These are phyloP conservation scores for Blastobotrys arbuscula DNA, from an alignment of 1,139 yeast species.

Conservation along the genomic window DNA sequence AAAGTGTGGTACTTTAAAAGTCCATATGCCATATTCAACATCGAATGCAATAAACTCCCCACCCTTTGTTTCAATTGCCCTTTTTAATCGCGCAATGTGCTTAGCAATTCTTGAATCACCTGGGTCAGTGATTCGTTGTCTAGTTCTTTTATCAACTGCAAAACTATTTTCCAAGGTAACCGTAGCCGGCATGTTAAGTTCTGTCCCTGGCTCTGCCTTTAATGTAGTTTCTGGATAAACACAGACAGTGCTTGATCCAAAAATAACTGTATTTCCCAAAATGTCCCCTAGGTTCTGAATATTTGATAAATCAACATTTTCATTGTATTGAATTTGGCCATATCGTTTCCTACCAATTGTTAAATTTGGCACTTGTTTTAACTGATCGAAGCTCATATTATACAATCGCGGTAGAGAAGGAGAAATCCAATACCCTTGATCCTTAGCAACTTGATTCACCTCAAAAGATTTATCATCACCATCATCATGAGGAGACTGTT, in stretches of 20 bases:
- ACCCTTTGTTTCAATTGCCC: constrained; percentile 50
- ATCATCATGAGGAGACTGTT: background rate
- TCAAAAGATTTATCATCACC: constrained; percentile 2
- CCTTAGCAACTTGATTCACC: constrained; percentile 23
- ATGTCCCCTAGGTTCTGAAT: constrained; percentile 41
- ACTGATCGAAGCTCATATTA: constrained; percentile 44
- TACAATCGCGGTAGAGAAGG: constrained; percentile 59
- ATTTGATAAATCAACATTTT: constrained; percentile 66
- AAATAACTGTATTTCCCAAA: constrained; percentile 55
- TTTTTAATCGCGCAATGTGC: constrained; percentile 41
- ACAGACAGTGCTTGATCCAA: constrained; percentile 52
- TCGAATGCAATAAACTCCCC: constrained; percentile 78
- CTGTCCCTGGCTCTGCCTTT: constrained; percentile 66
- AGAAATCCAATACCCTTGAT: constrained; percentile 68
- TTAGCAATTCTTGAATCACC: constrained; percentile 40
- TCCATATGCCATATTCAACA: constrained; percentile 71
- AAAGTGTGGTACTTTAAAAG: constrained; percentile 82
- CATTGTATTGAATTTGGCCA: constrained; percentile 69
- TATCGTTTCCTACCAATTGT: constrained; percentile 68
- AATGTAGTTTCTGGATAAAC: constrained; percentile 52
- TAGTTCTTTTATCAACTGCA: constrained; percentile 25
- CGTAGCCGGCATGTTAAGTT: constrained; percentile 79
- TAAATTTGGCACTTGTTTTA: constrained; percentile 58
- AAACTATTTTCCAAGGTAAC: constrained; percentile 65
- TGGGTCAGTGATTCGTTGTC: constrained; percentile 38